These are phyloP conservation scores for Neoboletus subvelutipes DNA, from an alignment of 768 basidiomycete genomes.

Conservation along the genomic window DNA sequence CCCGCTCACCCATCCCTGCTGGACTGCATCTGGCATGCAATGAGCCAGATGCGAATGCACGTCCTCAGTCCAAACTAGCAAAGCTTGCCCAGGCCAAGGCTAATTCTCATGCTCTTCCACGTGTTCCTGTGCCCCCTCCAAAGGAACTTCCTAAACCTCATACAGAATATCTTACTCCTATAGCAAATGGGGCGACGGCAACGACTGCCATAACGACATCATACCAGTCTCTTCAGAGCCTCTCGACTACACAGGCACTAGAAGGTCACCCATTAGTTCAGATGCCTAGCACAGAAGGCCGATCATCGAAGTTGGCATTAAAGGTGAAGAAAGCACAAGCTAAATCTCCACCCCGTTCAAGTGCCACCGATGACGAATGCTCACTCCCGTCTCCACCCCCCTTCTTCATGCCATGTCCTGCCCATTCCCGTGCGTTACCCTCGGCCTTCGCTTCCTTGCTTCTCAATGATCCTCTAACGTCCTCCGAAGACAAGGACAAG, in stretches of 20 bases:
- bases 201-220: slow-evolving; percentile 84
- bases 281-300: slow-evolving; percentile 38
- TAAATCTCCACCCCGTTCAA: slow-evolving; percentile 36
- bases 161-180: slow-evolving; percentile 75
- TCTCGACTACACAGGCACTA: slow-evolving; percentile 40
- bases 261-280: slow-evolving; percentile 23
- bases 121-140: slow-evolving; percentile 31
- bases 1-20: slow-evolving; percentile 23
- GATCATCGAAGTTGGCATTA: slow-evolving; percentile 72
- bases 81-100: slow-evolving; percentile 65
- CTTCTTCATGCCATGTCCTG: slow-evolving; percentile 55
- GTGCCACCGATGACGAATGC: slow-evolving; percentile 41
- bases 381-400: slow-evolving; percentile 42
- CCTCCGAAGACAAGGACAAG: slow-evolving; percentile 38
- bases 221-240: slow-evolving; percentile 67
- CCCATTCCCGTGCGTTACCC: slow-evolving; percentile 67
- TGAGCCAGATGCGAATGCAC: slow-evolving; percentile 27
- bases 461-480: slow-evolving; percentile 49
- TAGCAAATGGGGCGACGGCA: slow-evolving; percentile 78
- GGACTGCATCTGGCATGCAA: slow-evolving; percentile 10
- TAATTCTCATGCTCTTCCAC: slow-evolving; percentile 20
- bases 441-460: slow-evolving; percentile 77
- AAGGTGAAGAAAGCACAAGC: slow-evolving; percentile 64
- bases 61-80: slow-evolving; percentile 69
- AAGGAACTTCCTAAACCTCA: slow-evolving; percentile 44